Evolutionary conservation across 2,329 filamentous ascomycete genomes (phyloP).

Genomic region (Orbilia brochopaga): DNA sequence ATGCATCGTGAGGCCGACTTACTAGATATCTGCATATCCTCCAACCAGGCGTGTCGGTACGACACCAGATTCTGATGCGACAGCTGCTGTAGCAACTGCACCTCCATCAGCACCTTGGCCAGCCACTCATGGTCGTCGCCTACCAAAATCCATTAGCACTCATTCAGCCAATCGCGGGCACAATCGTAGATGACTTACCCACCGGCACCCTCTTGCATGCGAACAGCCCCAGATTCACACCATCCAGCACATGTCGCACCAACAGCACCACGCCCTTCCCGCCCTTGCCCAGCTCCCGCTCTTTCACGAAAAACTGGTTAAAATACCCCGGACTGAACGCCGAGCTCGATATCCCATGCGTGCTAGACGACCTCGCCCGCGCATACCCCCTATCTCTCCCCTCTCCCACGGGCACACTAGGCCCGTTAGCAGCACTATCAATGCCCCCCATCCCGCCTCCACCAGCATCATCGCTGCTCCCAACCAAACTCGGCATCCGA

Average conservation of each 20-base stretch:
- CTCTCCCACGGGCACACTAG: conserved; percentile 59
- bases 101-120: conserved; percentile 90
- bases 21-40: conserved; percentile 78
- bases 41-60: conserved; percentile 96
- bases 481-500: conserved; percentile 60
- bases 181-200: conserved; percentile 56
- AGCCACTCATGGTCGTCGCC: conserved; percentile 92
- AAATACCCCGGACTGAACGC: conserved; percentile 95
- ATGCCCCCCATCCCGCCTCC: conserved; percentile 56
- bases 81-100: conserved; percentile 87
- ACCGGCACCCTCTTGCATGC: conserved; percentile 97
- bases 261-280: conserved; percentile 93
- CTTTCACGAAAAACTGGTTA: conserved; percentile 87
- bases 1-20: conserved; percentile 30
- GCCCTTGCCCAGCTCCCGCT: conserved; percentile 82
- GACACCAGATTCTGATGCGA: conserved; percentile 95
- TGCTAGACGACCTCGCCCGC: conserved; percentile 56
- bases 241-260: conserved; percentile 90
- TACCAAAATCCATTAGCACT: conserved; percentile 48
- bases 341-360: conserved; percentile 74
- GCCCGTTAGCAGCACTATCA: conserved; percentile 63
- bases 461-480: conserved; percentile 39
- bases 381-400: conserved; percentile 58
- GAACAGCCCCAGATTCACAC: conserved; percentile 85
- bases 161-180: not conserved